Base-by-base conservation (phyloP, 192 early-diverging fungal genomes). In the Backusella mclennaniae region DNA sequence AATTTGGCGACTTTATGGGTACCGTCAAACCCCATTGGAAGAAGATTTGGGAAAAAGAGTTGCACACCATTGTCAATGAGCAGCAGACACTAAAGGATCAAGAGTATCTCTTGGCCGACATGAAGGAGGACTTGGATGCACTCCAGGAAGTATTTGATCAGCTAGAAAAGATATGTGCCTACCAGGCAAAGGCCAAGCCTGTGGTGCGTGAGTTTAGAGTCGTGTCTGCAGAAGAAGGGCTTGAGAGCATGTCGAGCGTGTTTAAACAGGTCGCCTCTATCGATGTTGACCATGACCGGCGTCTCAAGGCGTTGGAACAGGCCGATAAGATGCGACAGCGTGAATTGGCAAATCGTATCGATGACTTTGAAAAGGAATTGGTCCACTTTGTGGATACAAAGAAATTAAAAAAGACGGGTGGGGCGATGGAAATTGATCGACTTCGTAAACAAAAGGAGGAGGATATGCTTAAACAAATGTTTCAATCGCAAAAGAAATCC, bases 51-150 rank as follows among this genome's bases (percentile, higher is more conserved):
- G 93, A 94, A 76, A 89, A 90, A 9, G 94, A 96, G 78, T 79
- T 96, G 53, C 92, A 96, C 72, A 92, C 85, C 35, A 92, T 96
- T 69, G 83, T 96, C 26, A 89, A 90, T 70, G 94, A 96, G 73
- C 93, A 96, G 77, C 82, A 88, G 76, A 91, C 93, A 66, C 84
- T 94, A 76, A 96, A 93, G 80, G 93, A 96, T 29, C 90, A 92
- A 21, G 93, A 94, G 81, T 87, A 85, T 3, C 75, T 93, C 67
- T 73, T 96, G 21, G 86, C 88, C 21, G 91, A 92, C 70, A 79
- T 96, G 19, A 81, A 87, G 9, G 92, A 93, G 67, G 93, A 93
- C 41, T 78, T 86, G 2, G 79, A 84, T 66, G 89, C 89, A 2
- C 71, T 95, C 31, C 68, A 82, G 15, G 89, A 89, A 36, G 88